Evolutionary conservation across 106 monocot species (phyloP), one percentile per base, ranked within the genome.

Genomic region (Vanilla planifolia): DNA sequence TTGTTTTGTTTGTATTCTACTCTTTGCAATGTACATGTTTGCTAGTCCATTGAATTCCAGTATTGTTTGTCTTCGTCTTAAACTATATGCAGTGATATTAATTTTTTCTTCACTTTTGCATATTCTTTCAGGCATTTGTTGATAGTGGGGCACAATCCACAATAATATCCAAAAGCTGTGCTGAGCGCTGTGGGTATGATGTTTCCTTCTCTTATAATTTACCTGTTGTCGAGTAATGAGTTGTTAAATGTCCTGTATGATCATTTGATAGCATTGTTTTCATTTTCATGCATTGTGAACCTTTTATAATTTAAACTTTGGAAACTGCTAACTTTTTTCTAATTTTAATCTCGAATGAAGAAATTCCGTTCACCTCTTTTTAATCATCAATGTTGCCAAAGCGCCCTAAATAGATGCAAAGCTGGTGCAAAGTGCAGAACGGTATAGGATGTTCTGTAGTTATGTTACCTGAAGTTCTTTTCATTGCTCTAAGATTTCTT

Each of bases 131-230:
- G 95, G 90, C 95, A 48, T 96, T 96, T 77, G 84, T 96, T 77
- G 95, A 96, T 57, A 96, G 95, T 68, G 95, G 95, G 55, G 91
- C 96, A 64, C 96, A 96, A 57, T 84, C 86, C 42, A 96, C 96
- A 67, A 96, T 96, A 35, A 96, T 96, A 69, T 96, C 96, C 33
- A 96, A 96, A 77, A 79, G 79, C 41, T 96, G 96, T 66, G 96
- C 96, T 41, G 87, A 96, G 50, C 96, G 91, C 55, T 96, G 96
- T 75, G 96, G 96, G 96, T 96, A 85, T 67, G 77, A 15, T 64
- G 13, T 14, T 45, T 65, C 21, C 17, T 52, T 28, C 28, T 32
- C 30, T 9, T 30, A 16, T n/a, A 29, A n/a, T n/a, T n/a, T n/a
- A n/a, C n/a, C n/a, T n/a, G n/a, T n/a, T n/a, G n/a, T n/a, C n/a